phyloP scores from a whole-genome alignment of 2,329 filamentous ascomycete species.

The Graphilbum ipis-grandicollis region DNA sequence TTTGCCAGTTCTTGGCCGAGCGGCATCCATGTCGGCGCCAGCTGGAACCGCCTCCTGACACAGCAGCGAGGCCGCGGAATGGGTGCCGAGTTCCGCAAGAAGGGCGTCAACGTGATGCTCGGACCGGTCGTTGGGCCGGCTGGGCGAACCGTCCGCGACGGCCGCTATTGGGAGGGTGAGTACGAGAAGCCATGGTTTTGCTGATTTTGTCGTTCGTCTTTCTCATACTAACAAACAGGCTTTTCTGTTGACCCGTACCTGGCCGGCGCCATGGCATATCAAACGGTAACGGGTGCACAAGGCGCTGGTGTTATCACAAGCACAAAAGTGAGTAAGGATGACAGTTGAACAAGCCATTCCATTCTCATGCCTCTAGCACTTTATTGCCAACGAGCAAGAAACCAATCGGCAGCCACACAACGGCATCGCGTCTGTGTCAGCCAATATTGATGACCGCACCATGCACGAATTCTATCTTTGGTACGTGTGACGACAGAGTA shows the following conservation, averaged over 20 bases:
- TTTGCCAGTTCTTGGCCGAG: constrained; percentile 22
- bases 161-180: constrained; percentile 40
- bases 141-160: constrained; percentile 41
- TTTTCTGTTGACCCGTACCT: constrained; percentile 44
- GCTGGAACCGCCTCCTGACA: constrained; percentile 57
- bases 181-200: too few species aligned
- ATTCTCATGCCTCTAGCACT: constrained; percentile 46
- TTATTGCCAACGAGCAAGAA: constrained; percentile 31
- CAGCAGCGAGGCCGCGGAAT: constrained; percentile 53
- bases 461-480: constrained; percentile 34
- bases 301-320: constrained; percentile 55
- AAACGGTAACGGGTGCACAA: constrained; percentile 53
- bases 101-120: constrained; percentile 63
- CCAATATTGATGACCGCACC: constrained; percentile 26
- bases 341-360: too few species aligned
- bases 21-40: constrained; percentile 9
- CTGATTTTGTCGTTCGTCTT: not conserved
- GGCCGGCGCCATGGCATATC: constrained; percentile 22
- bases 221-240: constrained; percentile 8
- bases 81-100: constrained; percentile 57
- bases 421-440: constrained; percentile 25
- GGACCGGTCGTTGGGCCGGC: constrained; percentile 58
- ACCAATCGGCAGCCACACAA: constrained; percentile 35
- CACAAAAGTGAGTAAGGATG: too few species aligned
- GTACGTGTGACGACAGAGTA: constrained; percentile 11